Percentiles rank a stretch among this genome's conserved stretches.
phyloP scores from a whole-genome alignment of 768 basidiomycete species.

The Lactifluus echinatus region DNA sequence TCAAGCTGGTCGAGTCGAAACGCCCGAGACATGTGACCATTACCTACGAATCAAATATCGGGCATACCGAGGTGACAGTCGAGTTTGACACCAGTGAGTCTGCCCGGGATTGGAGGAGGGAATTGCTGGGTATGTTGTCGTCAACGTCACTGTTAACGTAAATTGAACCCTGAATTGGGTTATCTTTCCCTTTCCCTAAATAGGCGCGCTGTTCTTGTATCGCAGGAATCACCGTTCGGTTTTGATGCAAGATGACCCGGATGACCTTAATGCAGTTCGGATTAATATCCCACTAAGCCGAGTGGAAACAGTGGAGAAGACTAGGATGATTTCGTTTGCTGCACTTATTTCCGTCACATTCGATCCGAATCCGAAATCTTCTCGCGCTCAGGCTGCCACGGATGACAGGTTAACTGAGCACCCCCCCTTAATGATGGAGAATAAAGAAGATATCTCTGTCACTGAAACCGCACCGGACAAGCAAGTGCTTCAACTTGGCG shows the following conservation, averaged over 20 bases:
- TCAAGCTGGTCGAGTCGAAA: conserved; percentile 36
- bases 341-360: conserved; percentile 21
- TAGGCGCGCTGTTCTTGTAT: conserved; percentile 40
- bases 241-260: conserved; percentile 25
- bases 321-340: conserved; percentile 14
- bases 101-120: conserved; percentile 40
- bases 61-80: conserved; percentile 25
- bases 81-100: conserved; percentile 56
- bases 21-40: conserved; percentile 35
- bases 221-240: conserved; percentile 35
- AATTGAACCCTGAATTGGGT: neutral
- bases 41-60: conserved; percentile 27
- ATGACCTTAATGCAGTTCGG: conserved; percentile 33
- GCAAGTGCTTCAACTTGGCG: conserved; percentile 16
- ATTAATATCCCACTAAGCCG: conserved; percentile 39
- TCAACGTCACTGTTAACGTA: neutral
- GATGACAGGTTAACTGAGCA: neutral
- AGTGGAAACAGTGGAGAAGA: conserved; percentile 27
- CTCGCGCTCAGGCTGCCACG: neutral
- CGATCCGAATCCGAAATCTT: conserved; percentile 5
- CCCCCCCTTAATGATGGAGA: neutral
- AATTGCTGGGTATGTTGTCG: conserved; percentile 33
- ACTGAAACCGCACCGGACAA: conserved; percentile 4
- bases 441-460: neutral
- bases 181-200: neutral